Evolutionary conservation across 192 early-diverging fungal genomes (phyloP), one percentile per base, ranked within the genome.

Genomic region (Pecoramyces ruminantium): DNA sequence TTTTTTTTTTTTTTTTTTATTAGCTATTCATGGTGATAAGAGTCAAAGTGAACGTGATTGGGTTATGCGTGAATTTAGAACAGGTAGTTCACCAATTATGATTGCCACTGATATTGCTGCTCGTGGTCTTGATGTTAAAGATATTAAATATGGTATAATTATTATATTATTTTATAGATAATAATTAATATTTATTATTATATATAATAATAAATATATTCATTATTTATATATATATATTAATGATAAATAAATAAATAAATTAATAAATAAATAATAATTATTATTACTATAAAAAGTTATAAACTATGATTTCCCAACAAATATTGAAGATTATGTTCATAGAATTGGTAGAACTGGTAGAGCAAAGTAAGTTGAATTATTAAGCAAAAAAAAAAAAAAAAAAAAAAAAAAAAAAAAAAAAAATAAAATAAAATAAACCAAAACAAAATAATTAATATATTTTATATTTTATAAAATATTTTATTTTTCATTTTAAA

Each of bases 101-200:
- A 95, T 99, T 84, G 97, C 97, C 13, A 99, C 97, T n/a, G 97
- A 98, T 87, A 96, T 98, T 77, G 97, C 97, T 39, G 93, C 94
- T 82, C 93, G 97, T 88, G 97, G 51, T 67, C 51, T 67, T n/a
- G 51, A 67, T 67, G 51, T 67, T n/a, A 67, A 67, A n/a, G 51
- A 67, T 67, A 67, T 67, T n/a, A 67, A 67, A 67, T 67, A 25
- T 67, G 51, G 51, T 67, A 67, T 9, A 1, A 2, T 21, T 1
- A 21, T 51, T 1, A 21, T 51, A 51, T 51, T 21, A 4, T 14
- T 17, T 14, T 51, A 4, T 21, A 1, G 15, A 14, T 9, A 14
- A 14, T 40, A 14, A 9, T 14, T 40, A 14, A 40, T 40, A 40
- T 40, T 40, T 14, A 15, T 13, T 40, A 13, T 40, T 40, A 15